These are phyloP conservation scores for Fragaria vesca DNA, from an alignment of 306 rosid genomes.

Conservation along the genomic window DNA sequence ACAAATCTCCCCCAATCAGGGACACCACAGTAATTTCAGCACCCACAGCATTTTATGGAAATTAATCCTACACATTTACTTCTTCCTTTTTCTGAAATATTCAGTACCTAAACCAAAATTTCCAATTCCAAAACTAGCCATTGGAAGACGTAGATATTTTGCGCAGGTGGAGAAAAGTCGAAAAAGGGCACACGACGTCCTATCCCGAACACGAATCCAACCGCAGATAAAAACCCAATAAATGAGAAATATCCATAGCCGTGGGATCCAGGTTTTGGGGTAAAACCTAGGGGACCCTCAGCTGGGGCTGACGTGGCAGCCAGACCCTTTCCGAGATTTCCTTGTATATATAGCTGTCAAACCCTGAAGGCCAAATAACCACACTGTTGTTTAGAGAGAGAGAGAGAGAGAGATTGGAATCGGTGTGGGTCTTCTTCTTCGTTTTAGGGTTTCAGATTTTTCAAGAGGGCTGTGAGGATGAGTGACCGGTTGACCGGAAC, in stretches of 20 bases:
- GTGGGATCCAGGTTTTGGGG: neutral
- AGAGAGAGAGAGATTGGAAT: slow-evolving; percentile 2
- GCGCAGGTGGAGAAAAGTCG: neutral
- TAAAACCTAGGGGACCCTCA: neutral
- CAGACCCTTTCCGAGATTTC: neutral
- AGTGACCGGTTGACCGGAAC: slow-evolving; percentile 53
- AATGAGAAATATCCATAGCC: neutral
- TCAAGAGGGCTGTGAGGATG: slow-evolving; percentile 29
- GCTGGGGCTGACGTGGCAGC: slow-evolving; percentile 12
- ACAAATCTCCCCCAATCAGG: too few relatives aligned
- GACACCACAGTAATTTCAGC: neutral
- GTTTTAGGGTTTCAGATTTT: slow-evolving; percentile 9
- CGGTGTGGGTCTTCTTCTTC: slow-evolving; percentile 14
- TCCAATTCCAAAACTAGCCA: neutral
- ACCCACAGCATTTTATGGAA: neutral
- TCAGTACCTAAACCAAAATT: neutral
- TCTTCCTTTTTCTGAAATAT: neutral
- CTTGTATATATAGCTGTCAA: slow-evolving; percentile 19
- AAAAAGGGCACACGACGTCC: neutral
- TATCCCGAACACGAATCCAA: neutral
- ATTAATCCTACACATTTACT: neutral
- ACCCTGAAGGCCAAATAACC: neutral
- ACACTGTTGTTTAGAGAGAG: neutral
- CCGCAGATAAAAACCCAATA: neutral
- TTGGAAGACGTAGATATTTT: neutral